A percentile compares a stretch with the other conserved stretches of the same genome.
These are phyloP conservation scores for Nicotiana paniculata DNA, from an alignment of 257 asterid genomes.

Conservation along the genomic window DNA sequence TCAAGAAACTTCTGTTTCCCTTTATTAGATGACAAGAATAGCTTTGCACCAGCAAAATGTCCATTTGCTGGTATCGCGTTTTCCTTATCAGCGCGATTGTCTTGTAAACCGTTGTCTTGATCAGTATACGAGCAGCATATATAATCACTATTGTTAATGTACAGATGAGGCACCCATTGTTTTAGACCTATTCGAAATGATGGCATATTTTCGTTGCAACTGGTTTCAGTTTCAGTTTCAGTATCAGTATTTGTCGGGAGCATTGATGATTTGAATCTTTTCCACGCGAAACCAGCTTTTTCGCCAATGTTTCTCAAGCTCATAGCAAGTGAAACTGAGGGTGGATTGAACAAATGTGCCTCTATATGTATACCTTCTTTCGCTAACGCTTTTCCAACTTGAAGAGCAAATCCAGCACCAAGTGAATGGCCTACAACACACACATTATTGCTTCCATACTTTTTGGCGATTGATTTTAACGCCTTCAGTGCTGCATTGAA, in stretches of 20 bases:
- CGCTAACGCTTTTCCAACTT: constrained; percentile 63
- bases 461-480: constrained; percentile 33
- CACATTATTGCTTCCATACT: constrained; percentile 55
- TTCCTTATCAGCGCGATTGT: constrained; percentile 36
- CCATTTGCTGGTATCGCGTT: constrained; percentile 24
- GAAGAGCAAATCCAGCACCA: constrained; percentile 82
- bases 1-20: constrained; percentile 76
- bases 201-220: background rate
- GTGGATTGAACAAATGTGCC: constrained; percentile 77
- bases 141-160: constrained; percentile 66
- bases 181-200: constrained; percentile 34
- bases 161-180: constrained; percentile 68
- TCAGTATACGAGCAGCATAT: constrained; percentile 62
- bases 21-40: constrained; percentile 54
- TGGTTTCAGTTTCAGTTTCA: background rate
- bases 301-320: constrained; percentile 54
- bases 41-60: constrained; percentile 37
- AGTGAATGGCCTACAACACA: constrained; percentile 70
- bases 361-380: constrained; percentile 64
- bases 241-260: constrained; percentile 29
- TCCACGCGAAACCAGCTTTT: constrained; percentile 56
- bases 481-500: constrained; percentile 40
- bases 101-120: constrained; percentile 25
- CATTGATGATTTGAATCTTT: constrained; percentile 41
- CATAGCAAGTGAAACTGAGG: constrained; percentile 67